phyloP scores from a whole-genome alignment of 768 basidiomycete genomes.

The Auricularia cornea region DNA sequence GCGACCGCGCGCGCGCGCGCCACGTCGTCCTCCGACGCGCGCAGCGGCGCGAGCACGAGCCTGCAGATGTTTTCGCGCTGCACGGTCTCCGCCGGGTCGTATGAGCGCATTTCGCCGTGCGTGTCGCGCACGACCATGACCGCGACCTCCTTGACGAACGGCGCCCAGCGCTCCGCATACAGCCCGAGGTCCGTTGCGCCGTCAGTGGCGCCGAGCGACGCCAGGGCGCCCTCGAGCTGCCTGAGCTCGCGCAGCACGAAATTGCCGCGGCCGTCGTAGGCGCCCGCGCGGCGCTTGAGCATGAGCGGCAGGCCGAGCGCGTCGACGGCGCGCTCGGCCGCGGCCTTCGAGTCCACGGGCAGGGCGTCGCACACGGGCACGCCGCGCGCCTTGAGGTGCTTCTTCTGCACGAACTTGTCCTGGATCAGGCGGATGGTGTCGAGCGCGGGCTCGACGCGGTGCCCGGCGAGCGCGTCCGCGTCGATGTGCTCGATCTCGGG shows the following conservation, averaged over 20 bases:
- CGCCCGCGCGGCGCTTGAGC: conserved; percentile 92
- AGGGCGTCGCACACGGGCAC: conserved; percentile 54
- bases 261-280: conserved; percentile 95
- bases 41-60: conserved; percentile 82
- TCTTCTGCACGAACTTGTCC: conserved; percentile 60
- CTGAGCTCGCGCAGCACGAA: conserved; percentile 54
- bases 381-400: conserved; percentile 40
- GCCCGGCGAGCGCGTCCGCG: conserved; percentile 57
- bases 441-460: conserved; percentile 72
- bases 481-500: conserved; percentile 98
- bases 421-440: conserved; percentile 80
- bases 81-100: conserved; percentile 90
- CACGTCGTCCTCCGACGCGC: conserved; percentile 40
- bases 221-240: conserved; percentile 41
- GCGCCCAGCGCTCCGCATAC: conserved; percentile 92
- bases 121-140: conserved; percentile 91
- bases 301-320: conserved; percentile 80
- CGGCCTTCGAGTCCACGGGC: conserved; percentile 44
- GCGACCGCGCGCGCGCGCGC: conserved; percentile 62
- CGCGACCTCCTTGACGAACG: conserved; percentile 83
- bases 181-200: conserved; percentile 57
- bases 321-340: conserved; percentile 45
- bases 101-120: conserved; percentile 65
- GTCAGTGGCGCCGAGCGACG: conserved; percentile 36
- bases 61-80: conserved; percentile 93